Evolutionary conservation across 2,329 filamentous ascomycete genomes (phyloP).

Genomic region (Hypomyces rosellus): DNA sequence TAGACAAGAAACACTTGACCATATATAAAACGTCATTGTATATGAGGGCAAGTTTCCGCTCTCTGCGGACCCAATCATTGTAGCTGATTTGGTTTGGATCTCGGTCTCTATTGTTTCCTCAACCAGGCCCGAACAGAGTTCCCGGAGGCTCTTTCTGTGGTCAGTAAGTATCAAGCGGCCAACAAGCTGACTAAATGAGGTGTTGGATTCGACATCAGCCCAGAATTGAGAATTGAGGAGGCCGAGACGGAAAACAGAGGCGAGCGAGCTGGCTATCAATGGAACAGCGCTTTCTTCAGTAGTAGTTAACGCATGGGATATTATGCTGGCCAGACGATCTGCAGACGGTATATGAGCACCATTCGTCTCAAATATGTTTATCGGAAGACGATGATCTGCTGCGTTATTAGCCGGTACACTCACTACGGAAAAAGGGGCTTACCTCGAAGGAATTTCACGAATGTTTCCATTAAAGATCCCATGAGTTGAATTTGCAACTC

Average conservation of each 20-base stretch:
- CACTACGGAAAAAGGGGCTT: slow-evolving; percentile 7
- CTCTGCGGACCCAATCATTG: neutral
- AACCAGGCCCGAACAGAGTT: slow-evolving; percentile 27
- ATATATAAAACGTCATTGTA: slow-evolving; percentile 22
- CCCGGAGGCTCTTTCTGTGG: slow-evolving; percentile 20
- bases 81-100: slow-evolving; percentile 1
- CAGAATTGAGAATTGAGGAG: slow-evolving; percentile 23
- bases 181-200: slow-evolving; percentile 18
- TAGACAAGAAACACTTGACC: slow-evolving; percentile 27
- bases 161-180: slow-evolving; percentile 23
- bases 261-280: slow-evolving; percentile 22
- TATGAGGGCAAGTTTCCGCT: neutral
- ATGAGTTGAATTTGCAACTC: slow-evolving; percentile 22
- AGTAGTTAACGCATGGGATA: slow-evolving; percentile 19
- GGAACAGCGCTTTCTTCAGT: slow-evolving; percentile 19
- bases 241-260: slow-evolving; percentile 24
- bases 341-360: slow-evolving; percentile 5
- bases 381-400: neutral
- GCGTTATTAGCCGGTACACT: neutral
- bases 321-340: slow-evolving; percentile 18
- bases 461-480: slow-evolving; percentile 22
- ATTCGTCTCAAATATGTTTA: neutral
- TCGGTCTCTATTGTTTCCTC: slow-evolving; percentile 21
- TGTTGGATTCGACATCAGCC: slow-evolving; percentile 18
- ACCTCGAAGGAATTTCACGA: slow-evolving; percentile 24